Percentiles rank a stretch among this genome's conserved stretches.
phyloP scores from a whole-genome alignment of 306 rosid genomes.

The Mimosa bimucronata region DNA sequence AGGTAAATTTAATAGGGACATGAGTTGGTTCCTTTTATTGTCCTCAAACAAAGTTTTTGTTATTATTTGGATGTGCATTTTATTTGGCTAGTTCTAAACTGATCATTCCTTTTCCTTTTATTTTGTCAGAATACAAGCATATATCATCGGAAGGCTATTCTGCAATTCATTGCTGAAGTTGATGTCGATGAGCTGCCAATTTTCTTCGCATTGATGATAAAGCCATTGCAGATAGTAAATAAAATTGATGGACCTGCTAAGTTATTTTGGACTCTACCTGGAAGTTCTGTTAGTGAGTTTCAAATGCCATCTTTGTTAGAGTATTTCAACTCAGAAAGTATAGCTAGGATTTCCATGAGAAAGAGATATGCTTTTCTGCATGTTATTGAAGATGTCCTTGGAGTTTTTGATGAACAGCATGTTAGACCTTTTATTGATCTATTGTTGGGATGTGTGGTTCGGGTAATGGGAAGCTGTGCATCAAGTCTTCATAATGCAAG shows the following conservation, averaged over 20 bases:
- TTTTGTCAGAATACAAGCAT: slow-evolving; percentile 75
- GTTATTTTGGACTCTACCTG: slow-evolving; percentile 64
- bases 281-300: slow-evolving; percentile 50
- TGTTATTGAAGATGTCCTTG: slow-evolving; percentile 83
- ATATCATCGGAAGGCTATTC: slow-evolving; percentile 83
- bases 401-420: slow-evolving; percentile 82
- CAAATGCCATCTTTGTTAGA: slow-evolving; percentile 57
- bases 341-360: slow-evolving; percentile 71
- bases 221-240: slow-evolving; percentile 70
- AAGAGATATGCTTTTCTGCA: slow-evolving; percentile 85
- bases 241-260: slow-evolving; percentile 61
- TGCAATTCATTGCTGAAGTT: slow-evolving; percentile 76
- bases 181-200: slow-evolving; percentile 84
- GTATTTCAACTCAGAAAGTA: slow-evolving; percentile 65
- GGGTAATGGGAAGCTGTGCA: slow-evolving; percentile 80
- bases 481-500: slow-evolving; percentile 55
- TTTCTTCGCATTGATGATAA: slow-evolving; percentile 79
- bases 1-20: slow-evolving; percentile 51
- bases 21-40: slow-evolving; percentile 7
- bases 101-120: slow-evolving; percentile 19
- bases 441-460: slow-evolving; percentile 82
- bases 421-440: slow-evolving; percentile 79
- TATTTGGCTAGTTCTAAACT: slow-evolving; percentile 24
- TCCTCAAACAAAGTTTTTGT: neutral
- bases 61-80: neutral